Conservation (phyloP, 495 filamentous ascomycete species). For the Hypoxylon fuscum region DNA sequence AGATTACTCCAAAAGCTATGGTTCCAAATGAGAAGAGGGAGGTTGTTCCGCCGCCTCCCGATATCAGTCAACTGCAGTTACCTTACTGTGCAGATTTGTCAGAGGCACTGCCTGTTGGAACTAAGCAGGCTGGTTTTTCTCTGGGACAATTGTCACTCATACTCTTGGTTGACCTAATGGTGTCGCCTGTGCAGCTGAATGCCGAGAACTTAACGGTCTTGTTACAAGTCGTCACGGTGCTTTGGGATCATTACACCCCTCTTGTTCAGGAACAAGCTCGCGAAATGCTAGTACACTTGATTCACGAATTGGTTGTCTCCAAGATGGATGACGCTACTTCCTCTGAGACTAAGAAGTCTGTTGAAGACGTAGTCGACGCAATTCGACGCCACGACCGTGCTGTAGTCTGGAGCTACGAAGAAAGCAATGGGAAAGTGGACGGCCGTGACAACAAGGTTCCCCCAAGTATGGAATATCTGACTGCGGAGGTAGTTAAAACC, state of each 20-base stretch:
- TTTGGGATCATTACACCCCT: constrained; percentile 97
- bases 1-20: constrained; percentile 91
- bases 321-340: constrained; percentile 80
- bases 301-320: constrained; percentile 95
- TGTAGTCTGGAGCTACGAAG: constrained; percentile 94
- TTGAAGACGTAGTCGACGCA: constrained; percentile 90
- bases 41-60: constrained; percentile 73
- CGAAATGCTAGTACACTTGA: constrained; percentile 97
- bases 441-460: constrained; percentile 83
- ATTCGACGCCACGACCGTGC: constrained; percentile 85
- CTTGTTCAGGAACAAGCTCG: constrained; percentile 95
- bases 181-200: constrained; percentile 83
- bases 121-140: constrained; percentile 90
- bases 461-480: constrained; percentile 82
- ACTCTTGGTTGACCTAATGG: constrained; percentile 93
- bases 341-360: constrained; percentile 70
- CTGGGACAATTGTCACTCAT: constrained; percentile 93
- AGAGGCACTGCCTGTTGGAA: constrained; percentile 81
- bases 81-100: constrained; percentile 91
- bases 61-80: constrained; percentile 72
- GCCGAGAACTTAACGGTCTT: constrained; percentile 82
- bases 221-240: constrained; percentile 88
- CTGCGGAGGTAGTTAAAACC: constrained; percentile 79
- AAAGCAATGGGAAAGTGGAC: constrained; percentile 80
- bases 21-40: constrained; percentile 83